phyloP scores from a whole-genome alignment of 2,329 filamentous ascomycete genomes.

The Aspergillus ochraceus region DNA sequence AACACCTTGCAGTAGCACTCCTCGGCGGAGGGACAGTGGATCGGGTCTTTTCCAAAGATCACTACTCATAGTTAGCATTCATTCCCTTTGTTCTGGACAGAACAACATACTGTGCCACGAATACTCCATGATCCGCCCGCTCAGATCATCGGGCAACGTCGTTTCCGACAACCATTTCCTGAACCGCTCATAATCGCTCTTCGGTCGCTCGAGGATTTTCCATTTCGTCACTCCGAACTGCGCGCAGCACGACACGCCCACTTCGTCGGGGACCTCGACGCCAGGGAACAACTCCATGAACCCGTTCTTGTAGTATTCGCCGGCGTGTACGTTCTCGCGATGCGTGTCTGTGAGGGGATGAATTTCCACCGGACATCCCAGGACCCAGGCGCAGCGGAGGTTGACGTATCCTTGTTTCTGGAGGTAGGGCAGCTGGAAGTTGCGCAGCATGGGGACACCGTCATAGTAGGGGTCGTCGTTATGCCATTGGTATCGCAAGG shows the following conservation, averaged over 20 bases:
- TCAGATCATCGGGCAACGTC: slow-evolving; percentile 48
- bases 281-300: slow-evolving; percentile 52
- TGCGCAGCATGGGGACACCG: slow-evolving; percentile 49
- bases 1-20: slow-evolving; percentile 69
- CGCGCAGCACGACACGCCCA: slow-evolving; percentile 56
- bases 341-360: slow-evolving; percentile 46
- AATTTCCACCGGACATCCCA: slow-evolving; percentile 55
- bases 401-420: slow-evolving; percentile 54
- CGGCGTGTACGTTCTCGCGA: slow-evolving; percentile 48
- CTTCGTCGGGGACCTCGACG: slow-evolving; percentile 39
- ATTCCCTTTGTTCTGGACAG: neutral
- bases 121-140: slow-evolving; percentile 58
- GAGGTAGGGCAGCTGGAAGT: slow-evolving; percentile 51
- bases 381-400: slow-evolving; percentile 53
- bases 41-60: slow-evolving; percentile 57
- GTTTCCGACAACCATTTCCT: slow-evolving; percentile 53
- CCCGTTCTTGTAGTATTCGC: slow-evolving; percentile 49
- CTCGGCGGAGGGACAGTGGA: slow-evolving; percentile 61
- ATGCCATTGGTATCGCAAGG: slow-evolving; percentile 46
- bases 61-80: slow-evolving; percentile 41
- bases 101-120: slow-evolving; percentile 58
- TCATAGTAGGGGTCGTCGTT: slow-evolving; percentile 56
- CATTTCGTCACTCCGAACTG: slow-evolving; percentile 55
- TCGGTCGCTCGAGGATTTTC: slow-evolving; percentile 47
- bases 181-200: slow-evolving; percentile 50